Evolutionary conservation across 345 rosid genomes (phyloP).

Genomic region (Brassica rapa): DNA sequence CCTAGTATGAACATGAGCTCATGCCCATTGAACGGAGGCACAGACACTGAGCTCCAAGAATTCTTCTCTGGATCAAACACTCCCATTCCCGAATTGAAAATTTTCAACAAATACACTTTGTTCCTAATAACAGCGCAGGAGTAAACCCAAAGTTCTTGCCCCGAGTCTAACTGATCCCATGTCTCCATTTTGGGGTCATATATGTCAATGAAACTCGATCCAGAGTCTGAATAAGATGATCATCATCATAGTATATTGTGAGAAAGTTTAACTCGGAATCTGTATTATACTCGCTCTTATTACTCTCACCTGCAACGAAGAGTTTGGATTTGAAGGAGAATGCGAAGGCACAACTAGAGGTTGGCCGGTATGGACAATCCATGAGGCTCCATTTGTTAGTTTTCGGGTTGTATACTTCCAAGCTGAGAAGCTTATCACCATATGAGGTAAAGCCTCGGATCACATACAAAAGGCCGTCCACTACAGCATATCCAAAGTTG

Average conservation of each 20-base stretch:
- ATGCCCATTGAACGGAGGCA: conserved; percentile 70
- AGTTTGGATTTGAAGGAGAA: conserved; percentile 67
- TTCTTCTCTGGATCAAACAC: conserved; percentile 60
- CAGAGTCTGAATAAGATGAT: no score
- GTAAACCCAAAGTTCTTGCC: no score
- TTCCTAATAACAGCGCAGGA: conserved; percentile 59
- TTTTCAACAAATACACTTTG: conserved; percentile 76
- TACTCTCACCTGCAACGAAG: conserved; percentile 64
- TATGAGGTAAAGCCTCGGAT: conserved; percentile 72
- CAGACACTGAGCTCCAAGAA: conserved; percentile 65
- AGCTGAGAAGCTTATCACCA: conserved; percentile 63
- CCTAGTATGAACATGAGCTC: conserved; percentile 62
- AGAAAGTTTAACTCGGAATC: not conserved
- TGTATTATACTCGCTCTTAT: not conserved
- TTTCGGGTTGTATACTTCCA: conserved; percentile 66
- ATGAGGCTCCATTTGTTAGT: conserved; percentile 61
- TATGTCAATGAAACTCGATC: no score
- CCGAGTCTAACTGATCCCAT: no score
- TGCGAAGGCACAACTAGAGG: conserved; percentile 60
- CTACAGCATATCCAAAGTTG: conserved; percentile 79
- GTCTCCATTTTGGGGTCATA: no score
- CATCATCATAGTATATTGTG: no score
- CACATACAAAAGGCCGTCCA: conserved; percentile 68
- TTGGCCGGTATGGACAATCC: conserved; percentile 70
- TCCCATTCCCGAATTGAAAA: conserved; percentile 70